Conservation (phyloP, 257 asterid species). For the Solanum paucissectum region DNA sequence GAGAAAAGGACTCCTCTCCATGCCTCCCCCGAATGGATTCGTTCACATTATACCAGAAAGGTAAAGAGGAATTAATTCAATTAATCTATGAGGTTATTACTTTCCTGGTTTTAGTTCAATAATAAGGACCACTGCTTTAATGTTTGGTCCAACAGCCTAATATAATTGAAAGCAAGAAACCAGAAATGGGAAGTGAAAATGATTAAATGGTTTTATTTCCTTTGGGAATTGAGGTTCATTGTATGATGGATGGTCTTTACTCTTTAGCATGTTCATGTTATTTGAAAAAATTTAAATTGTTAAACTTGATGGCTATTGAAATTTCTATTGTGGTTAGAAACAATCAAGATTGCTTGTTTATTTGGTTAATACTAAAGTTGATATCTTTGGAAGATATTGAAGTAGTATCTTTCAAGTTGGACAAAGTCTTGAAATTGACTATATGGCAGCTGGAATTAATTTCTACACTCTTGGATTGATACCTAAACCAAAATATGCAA, state of each 20-base stretch:
- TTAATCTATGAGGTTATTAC: background rate
- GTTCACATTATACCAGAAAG: slow-evolving; percentile 44
- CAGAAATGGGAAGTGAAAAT: background rate
- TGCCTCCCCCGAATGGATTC: slow-evolving; percentile 73
- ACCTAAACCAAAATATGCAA: background rate
- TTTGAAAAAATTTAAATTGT: background rate
- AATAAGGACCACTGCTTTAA: background rate
- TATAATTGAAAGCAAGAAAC: background rate
- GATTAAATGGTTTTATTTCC: background rate
- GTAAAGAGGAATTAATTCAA: slow-evolving; percentile 19
- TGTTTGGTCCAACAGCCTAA: background rate
- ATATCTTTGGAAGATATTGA: background rate
- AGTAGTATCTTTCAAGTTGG: background rate
- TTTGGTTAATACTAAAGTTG: background rate
- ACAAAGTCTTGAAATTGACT: background rate
- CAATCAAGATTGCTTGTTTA: background rate
- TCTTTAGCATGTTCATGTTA: background rate
- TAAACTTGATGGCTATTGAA: background rate
- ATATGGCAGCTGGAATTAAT: background rate
- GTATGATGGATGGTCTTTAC: background rate
- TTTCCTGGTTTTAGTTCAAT: background rate
- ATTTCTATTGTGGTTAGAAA: background rate
- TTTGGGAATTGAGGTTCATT: background rate
- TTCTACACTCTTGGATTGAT: background rate
- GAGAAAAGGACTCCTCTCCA: slow-evolving; percentile 73